Percentiles rank a stretch among this genome's conserved stretches.
These are phyloP conservation scores for Pyrus betulifolia DNA, from an alignment of 306 rosid species.

Conservation along the genomic window DNA sequence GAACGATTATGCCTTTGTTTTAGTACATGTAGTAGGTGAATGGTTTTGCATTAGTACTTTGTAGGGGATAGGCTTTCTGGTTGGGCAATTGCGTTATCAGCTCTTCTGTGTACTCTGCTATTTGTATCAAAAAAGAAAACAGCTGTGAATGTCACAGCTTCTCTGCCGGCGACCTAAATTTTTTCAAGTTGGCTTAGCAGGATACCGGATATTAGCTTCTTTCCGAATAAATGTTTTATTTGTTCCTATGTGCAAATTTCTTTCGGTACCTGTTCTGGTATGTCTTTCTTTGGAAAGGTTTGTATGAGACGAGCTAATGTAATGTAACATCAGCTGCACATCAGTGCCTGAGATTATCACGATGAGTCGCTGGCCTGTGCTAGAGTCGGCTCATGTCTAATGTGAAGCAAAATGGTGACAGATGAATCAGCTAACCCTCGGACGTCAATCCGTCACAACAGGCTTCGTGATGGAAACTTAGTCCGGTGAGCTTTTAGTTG, in stretches of 20 bases:
- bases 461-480: too few species aligned
- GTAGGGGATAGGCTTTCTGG: constrained; percentile 27
- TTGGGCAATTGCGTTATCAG: constrained; percentile 22
- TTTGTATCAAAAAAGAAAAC: constrained; percentile 51
- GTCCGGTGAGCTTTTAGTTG: background rate
- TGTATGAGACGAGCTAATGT: too few species aligned
- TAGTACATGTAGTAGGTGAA: constrained; percentile 31
- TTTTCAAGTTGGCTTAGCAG: too few species aligned
- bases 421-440: too few species aligned
- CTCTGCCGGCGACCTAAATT: background rate
- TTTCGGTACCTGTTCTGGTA: too few species aligned
- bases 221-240: background rate
- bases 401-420: too few species aligned
- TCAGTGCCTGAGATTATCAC: too few species aligned
- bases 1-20: constrained; percentile 33
- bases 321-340: too few species aligned
- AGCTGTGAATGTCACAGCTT: constrained; percentile 20
- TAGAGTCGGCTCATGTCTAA: too few species aligned
- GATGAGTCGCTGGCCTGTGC: too few species aligned
- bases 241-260: background rate
- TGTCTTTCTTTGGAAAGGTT: background rate
- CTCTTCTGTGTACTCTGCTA: constrained; percentile 26
- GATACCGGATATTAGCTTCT: too few species aligned
- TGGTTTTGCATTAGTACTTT: constrained; percentile 19
- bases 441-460: background rate